A percentile compares a stretch with the other conserved stretches of the same genome.
These are phyloP conservation scores for Neofusicoccum umdonicola DNA, from an alignment of 2,329 filamentous ascomycete species.

Conservation along the genomic window DNA sequence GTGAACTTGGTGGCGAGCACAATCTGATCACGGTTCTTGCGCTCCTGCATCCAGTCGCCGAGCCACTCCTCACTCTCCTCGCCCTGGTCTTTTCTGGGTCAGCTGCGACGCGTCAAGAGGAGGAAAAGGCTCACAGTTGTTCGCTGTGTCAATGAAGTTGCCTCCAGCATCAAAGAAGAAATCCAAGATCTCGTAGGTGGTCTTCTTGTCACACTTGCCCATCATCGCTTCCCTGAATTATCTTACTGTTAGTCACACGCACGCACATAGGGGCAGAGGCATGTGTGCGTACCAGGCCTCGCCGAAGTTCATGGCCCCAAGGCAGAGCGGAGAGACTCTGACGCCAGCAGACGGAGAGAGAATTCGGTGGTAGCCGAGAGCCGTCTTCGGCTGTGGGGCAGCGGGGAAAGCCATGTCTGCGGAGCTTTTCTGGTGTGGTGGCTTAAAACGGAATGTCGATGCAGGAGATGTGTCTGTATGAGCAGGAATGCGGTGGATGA, in stretches of 20 bases:
- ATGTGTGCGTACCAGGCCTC: conserved; percentile 40
- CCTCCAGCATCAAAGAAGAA: conserved; percentile 64
- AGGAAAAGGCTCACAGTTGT: conserved; percentile 15
- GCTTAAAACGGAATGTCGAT: too few relatives aligned
- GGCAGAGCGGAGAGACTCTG: conserved; percentile 53
- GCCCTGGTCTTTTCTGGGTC: conserved; percentile 21
- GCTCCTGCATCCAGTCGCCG: conserved; percentile 44
- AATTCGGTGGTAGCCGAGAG: conserved; percentile 53
- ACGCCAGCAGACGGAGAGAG: conserved; percentile 52
- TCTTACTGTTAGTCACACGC: too few relatives aligned
- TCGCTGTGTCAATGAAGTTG: conserved; percentile 60
- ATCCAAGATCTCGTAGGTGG: conserved; percentile 63
- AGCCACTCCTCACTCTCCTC: conserved; percentile 45
- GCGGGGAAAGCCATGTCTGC: conserved; percentile 24
- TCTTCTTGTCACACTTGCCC: conserved; percentile 46
- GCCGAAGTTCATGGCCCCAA: conserved; percentile 58
- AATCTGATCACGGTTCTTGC: conserved; percentile 39
- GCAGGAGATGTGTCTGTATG: too few relatives aligned
- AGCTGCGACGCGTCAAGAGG: too few relatives aligned
- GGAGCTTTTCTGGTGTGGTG: too few relatives aligned
- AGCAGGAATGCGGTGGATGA: too few relatives aligned
- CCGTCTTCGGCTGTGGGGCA: conserved; percentile 31
- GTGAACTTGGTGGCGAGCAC: conserved; percentile 44
- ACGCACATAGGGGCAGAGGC: too few relatives aligned
- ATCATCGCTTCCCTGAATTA: background rate